Evolutionary conservation across 352 stramenopile species (phyloP).

Genomic region (Phytophthora pseudosyringae): DNA sequence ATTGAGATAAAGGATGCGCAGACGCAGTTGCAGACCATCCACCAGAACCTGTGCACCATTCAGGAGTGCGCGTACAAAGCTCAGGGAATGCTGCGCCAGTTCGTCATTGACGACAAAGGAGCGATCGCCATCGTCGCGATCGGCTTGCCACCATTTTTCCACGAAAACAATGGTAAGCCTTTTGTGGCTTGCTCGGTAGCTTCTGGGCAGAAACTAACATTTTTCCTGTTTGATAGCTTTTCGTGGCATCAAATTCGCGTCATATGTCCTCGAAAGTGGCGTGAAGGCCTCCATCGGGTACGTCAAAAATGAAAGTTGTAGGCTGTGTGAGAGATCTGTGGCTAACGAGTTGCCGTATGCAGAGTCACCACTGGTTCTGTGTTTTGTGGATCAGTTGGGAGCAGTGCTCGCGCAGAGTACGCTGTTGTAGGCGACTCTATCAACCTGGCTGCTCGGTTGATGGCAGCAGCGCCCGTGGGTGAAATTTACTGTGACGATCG

Average conservation of each 20-base stretch:
- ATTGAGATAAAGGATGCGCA: constrained; percentile 47
- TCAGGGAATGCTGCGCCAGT: constrained; percentile 82
- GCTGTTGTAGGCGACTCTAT: constrained; percentile 87
- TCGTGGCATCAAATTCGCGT: constrained; percentile 68
- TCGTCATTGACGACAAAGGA: constrained; percentile 90
- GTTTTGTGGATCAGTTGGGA: constrained; percentile 80
- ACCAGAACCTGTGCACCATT: constrained; percentile 68
- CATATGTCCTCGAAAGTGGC: constrained; percentile 68
- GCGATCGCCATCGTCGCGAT: constrained; percentile 81
- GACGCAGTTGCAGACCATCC: constrained; percentile 61
- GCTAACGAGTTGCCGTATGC: not conserved
- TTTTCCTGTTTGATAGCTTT: constrained; percentile 1
- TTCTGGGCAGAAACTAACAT: not conserved
- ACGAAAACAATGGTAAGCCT: constrained; percentile 81
- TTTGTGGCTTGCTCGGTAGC: not conserved
- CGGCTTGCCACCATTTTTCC: constrained; percentile 79
- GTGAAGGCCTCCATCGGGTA: constrained; percentile 76
- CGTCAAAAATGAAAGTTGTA: not conserved
- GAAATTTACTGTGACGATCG: constrained; percentile 82
- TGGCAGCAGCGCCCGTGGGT: constrained; percentile 60
- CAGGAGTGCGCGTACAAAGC: constrained; percentile 84
- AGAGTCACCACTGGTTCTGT: constrained; percentile 79
- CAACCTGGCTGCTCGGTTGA: constrained; percentile 82
- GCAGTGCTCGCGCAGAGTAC: constrained; percentile 73
- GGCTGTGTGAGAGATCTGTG: not conserved